Conservation (phyloP, 192 early-diverging fungal genomes). For the Podila minutissima region DNA sequence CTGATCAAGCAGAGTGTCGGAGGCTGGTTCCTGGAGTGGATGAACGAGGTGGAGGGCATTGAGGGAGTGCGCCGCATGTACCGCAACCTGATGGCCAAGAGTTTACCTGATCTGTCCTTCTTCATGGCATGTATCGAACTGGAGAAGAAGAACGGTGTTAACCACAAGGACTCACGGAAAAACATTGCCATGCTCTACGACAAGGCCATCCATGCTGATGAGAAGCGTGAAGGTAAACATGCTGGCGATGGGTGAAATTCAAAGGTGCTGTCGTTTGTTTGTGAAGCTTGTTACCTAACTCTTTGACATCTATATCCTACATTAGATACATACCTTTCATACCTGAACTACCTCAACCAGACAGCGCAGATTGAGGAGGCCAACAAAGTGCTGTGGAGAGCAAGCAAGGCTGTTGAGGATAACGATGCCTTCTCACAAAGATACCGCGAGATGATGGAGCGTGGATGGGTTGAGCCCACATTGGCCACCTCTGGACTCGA, state of each 20-base stretch:
- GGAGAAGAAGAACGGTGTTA: constrained; percentile 51
- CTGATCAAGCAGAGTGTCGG: constrained; percentile 63
- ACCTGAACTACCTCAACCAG: constrained; percentile 52
- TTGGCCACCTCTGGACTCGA: constrained; percentile 18
- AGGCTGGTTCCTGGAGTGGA: constrained; percentile 68
- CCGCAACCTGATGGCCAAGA: constrained; percentile 57
- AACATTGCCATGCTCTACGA: constrained; percentile 51
- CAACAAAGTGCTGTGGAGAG: constrained; percentile 67
- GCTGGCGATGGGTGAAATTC: background rate
- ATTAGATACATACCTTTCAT: constrained; percentile 54
- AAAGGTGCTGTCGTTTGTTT: background rate
- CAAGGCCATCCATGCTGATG: constrained; percentile 52
- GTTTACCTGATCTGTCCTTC: constrained; percentile 70
- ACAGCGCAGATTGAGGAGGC: constrained; percentile 59
- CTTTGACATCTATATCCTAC: background rate
- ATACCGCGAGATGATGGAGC: constrained; percentile 38
- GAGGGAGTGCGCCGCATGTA: constrained; percentile 61
- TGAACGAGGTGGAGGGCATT: constrained; percentile 50
- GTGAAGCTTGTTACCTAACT: background rate
- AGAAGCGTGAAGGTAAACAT: constrained; percentile 58
- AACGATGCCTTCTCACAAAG: constrained; percentile 60
- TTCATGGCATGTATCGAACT: constrained; percentile 69
- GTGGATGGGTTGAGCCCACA: constrained; percentile 28
- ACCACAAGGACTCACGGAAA: constrained; percentile 21
- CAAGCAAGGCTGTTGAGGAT: constrained; percentile 63